Evolutionary conservation across 805 yeast genomes (phyloP).

Genomic region (Nakazawaea wickerhamii): DNA sequence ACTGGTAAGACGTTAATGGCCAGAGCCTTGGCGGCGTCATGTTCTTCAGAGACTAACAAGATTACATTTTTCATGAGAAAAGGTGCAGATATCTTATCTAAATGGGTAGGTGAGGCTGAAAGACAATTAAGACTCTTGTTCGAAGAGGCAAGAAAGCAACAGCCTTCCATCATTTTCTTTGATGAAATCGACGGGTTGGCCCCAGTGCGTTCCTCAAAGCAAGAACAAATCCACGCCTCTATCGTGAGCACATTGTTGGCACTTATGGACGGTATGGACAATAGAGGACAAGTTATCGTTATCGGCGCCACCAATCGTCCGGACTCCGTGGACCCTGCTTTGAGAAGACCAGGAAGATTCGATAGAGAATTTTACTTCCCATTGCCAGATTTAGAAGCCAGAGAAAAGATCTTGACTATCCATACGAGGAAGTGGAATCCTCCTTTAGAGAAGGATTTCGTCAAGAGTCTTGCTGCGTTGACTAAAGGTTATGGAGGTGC

Average conservation of each 20-base stretch:
- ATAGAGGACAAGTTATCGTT: slow-evolving; percentile 95
- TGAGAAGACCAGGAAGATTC: slow-evolving; percentile 94
- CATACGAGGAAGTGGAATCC: slow-evolving; percentile 91
- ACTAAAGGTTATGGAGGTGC: slow-evolving; percentile 99
- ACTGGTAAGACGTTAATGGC: slow-evolving; percentile 99
- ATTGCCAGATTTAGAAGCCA: slow-evolving; percentile 74
- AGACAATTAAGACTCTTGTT: slow-evolving; percentile 84
- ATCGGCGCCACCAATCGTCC: slow-evolving; percentile 98
- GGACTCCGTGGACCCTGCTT: slow-evolving; percentile 96
- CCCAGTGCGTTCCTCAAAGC: slow-evolving; percentile 95
- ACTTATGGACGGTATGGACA: slow-evolving; percentile 98
- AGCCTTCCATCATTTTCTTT: slow-evolving; percentile 92
- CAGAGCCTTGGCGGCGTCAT: slow-evolving; percentile 91
- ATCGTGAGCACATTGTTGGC: slow-evolving; percentile 94
- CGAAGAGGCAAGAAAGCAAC: slow-evolving; percentile 94
- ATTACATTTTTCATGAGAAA: slow-evolving; percentile 97
- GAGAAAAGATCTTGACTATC: slow-evolving; percentile 73
- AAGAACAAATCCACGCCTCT: slow-evolving; percentile 97
- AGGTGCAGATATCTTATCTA: slow-evolving; percentile 94
- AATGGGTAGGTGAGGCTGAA: slow-evolving; percentile 99
- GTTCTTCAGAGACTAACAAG: slow-evolving; percentile 77
- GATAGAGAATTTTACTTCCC: slow-evolving; percentile 97
- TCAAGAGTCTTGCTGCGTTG: slow-evolving; percentile 62
- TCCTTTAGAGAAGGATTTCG: slow-evolving; percentile 50
- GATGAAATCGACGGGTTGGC: slow-evolving; percentile 99